Conservation (phyloP, 116 monocot species). For the Trichopus zeylanicus region DNA sequence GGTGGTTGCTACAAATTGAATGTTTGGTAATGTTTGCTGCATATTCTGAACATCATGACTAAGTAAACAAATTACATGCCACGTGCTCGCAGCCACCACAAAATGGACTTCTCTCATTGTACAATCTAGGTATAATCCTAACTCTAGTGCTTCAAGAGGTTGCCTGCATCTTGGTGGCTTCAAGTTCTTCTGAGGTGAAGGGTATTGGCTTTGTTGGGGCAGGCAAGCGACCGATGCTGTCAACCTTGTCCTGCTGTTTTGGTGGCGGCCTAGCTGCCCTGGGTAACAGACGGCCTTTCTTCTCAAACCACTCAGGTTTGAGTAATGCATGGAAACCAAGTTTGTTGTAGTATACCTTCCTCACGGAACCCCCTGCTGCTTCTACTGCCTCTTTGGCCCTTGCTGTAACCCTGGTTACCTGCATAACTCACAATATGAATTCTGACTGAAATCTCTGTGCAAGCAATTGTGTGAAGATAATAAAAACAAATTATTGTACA, state of each 20-base stretch:
- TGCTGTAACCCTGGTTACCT: slow-evolving; percentile 79
- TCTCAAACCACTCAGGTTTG: slow-evolving; percentile 95
- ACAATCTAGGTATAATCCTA: no score
- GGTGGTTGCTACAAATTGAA: no score
- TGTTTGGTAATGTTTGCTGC: no score
- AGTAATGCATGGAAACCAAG: slow-evolving; percentile 75
- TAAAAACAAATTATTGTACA: no score
- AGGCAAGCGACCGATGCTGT: slow-evolving; percentile 78
- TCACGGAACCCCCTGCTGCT: slow-evolving; percentile 79
- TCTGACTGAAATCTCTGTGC: no score
- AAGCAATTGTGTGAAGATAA: no score
- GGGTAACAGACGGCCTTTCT: slow-evolving; percentile 80
- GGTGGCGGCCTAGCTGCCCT: slow-evolving; percentile 87
- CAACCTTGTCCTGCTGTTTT: slow-evolving; percentile 79
- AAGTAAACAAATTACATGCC: no score
- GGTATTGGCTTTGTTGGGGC: slow-evolving; percentile 93
- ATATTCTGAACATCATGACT: no score
- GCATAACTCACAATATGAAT: neutral
- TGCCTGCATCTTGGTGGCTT: slow-evolving; percentile 1
- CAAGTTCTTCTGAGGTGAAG: slow-evolving; percentile 26
- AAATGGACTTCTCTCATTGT: no score
- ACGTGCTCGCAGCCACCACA: no score
- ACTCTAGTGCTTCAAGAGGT: neutral
- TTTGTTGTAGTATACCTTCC: slow-evolving; percentile 90
- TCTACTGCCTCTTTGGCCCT: slow-evolving; percentile 89